Base-by-base conservation (phyloP, 768 basidiomycete genomes). In the Amanita phalloides region DNA sequence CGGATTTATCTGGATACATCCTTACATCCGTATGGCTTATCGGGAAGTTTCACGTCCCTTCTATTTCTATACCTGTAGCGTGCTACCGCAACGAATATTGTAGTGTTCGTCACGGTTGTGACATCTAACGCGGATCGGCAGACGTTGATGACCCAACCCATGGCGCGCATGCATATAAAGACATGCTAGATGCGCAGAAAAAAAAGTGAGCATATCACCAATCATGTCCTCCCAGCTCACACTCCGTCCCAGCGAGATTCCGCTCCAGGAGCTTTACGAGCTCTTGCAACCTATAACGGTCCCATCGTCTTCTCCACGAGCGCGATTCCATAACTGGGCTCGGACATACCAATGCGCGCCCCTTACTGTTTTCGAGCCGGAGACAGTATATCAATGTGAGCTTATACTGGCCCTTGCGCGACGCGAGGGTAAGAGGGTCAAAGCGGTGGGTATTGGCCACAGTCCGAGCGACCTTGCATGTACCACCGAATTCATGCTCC, bases 391-490 rank as follows among this genome's bases (percentile, higher is more conserved):
- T 54, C 76, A 97, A 32, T 87, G 90, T 61, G 73, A 75, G 42
- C 75, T 81, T 57, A 73, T 94, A 43, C 72, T 98, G 25, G 88
- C 90, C 61, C 80, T 92, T 23, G 92, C 93, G 0, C 72, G 82
- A 14, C 71, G 86, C 39, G 81, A 92, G 62, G 69, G 76, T 13
- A 81, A 77, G 61, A 72, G 76, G 20, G 73, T 98, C 32, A 81
- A 92, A 51, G 86, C 89, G 0, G 86, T 83, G 10, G 96, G 92
- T 10, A 82, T 90, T 13, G 95, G 94, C 2, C 94, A 97, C 68
- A 89, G 86, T 53, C 95, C 95, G 21, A 88, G 84, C 61, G 95
- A 99, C 69, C 74, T 98, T 46, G 88, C 90, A 0, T 97, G 92
- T 68, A 96, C 93, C 0, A 76, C 71, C 48, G 90, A 82, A 9